Evolutionary conservation across 768 basidiomycete species (phyloP), one percentile per base, ranked within the genome.

Genomic region (Rhodocollybia butyracea): DNA sequence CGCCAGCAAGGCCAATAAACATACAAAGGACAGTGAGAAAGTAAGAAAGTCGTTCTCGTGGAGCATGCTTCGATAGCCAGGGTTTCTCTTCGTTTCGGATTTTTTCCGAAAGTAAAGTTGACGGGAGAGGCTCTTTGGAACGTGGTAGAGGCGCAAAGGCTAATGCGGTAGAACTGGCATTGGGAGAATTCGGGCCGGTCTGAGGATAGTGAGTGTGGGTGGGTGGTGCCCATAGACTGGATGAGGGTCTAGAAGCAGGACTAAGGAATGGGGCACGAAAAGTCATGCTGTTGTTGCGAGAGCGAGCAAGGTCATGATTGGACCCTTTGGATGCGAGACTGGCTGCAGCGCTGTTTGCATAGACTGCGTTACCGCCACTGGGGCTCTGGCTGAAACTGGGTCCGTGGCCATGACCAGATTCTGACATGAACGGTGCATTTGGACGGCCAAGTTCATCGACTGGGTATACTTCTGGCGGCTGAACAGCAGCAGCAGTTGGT

Each of bases 181-280:
- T 26, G 21, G 51, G 51, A 22, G 45, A 46, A n/a, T 26, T 66
- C 61, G 59, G 57, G 31, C 27, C 21, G 7, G 39, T 30, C 58
- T n/a, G n/a, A n/a, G n/a, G n/a, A n/a, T n/a, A n/a, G n/a, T n/a
- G n/a, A n/a, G 62, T 61, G 59, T 76, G 75, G 0, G 77, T 64
- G 1, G 85, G 82, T 8, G 86, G 85, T 0, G 79, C 72, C 86
- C 86, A 88, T 0, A 85, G 51, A 12, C 79, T 74, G 2, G 79
- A 81, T 5, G 77, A 68, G 0, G 87, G 86, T n/a, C 87, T 77
- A 1, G 83, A 85, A 1, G 86, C 77, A 0, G 87, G 88, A 4
- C 84, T 79, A 53, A 88, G 80, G 71, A 88, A 88, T 1, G 87
- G 84, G 0, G 80, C 72, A 27, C 88, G 82, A 74, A 89, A 89